Conservation (phyloP, 495 filamentous ascomycete genomes). For the Platismatia glauca region DNA sequence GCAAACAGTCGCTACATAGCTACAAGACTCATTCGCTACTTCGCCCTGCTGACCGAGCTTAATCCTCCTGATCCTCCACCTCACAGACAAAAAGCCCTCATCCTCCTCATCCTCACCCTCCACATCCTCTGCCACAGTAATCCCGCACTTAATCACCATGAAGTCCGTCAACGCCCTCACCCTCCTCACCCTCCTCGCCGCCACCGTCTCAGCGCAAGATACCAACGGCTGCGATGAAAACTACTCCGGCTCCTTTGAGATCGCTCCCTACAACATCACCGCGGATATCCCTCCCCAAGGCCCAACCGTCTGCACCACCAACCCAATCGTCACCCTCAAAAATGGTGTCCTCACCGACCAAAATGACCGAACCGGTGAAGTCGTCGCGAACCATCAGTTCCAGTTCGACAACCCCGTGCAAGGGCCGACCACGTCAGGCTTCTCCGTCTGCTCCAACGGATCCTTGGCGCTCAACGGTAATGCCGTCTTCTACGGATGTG, state of each 20-base stretch:
- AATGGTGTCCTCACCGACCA: conserved; percentile 51
- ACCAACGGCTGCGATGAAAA: conserved; percentile 4
- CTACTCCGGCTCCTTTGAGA: conserved; percentile 8
- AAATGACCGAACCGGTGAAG: conserved; percentile 54
- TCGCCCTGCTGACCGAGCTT: not conserved
- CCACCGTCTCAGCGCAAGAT: conserved; percentile 4
- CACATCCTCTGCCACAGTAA: not conserved
- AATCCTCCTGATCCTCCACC: not conserved
- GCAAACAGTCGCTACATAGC: not conserved
- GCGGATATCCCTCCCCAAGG: not conserved
- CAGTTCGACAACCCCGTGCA: conserved; percentile 68
- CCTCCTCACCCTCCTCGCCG: not conserved
- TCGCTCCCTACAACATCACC: conserved; percentile 5
- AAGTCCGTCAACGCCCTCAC: not conserved
- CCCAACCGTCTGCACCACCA: conserved; percentile 22
- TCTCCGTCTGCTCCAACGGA: conserved; percentile 48
- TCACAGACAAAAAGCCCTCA: not conserved
- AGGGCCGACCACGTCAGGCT: conserved; percentile 55
- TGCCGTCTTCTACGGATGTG: conserved; percentile 55
- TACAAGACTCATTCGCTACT: not conserved
- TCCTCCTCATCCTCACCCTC: not conserved
- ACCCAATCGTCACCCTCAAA: conserved; percentile 44
- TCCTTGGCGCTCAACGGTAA: conserved; percentile 50
- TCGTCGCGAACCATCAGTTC: conserved; percentile 64
- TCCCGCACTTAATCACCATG: not conserved